Base-by-base conservation (phyloP, 805 yeast genomes). In the Candida incommunis region DNA sequence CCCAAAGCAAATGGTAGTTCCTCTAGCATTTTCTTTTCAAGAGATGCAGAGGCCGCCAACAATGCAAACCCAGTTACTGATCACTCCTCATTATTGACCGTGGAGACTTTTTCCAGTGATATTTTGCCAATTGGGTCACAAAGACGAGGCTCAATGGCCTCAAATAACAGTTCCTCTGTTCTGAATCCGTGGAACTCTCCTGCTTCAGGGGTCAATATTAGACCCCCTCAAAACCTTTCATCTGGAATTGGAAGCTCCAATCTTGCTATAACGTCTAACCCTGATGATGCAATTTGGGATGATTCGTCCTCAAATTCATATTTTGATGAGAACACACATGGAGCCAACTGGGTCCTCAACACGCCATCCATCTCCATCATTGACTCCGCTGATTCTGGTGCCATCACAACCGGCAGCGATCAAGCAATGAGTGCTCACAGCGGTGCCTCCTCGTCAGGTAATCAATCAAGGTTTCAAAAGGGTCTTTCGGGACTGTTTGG, bases 401-500 rank as follows among this genome's bases (percentile, higher is more conserved):
- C 7, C 11, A 31, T 31, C 7, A n/a, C 37, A n/a, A 18, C 20
- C 7, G 9, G 18, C 18, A 7, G 5, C 20, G 37, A 31, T 5
- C 37, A 31, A 7, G 37, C 18, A 5, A 16, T n/a, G 9, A 31
- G 37, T n/a, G 18, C 20, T 16, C 37, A 18, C n/a, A 31, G 37
- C n/a, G 37, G 18, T 5, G 13, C 37, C n/a, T 11, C 16, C 9
- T 40, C 42, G 9, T 40, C 24, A 4, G 15, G 26, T 37, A 45
- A 50, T 23, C 22, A 50, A 16, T 40, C 24, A 4, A 22, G 26
- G 41, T 46, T 51, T 23, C 22, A 50, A 16, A 51, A 51, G 29
- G 46, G 52, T 18, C 47, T 50, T 44, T 48, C 46, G 3, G 51
- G 50, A 15, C 40, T 51, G 34, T 51, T 51, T 31, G 37, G 37